phyloP scores from a whole-genome alignment of 257 asterid genomes.

The Nicotiana attenuata region DNA sequence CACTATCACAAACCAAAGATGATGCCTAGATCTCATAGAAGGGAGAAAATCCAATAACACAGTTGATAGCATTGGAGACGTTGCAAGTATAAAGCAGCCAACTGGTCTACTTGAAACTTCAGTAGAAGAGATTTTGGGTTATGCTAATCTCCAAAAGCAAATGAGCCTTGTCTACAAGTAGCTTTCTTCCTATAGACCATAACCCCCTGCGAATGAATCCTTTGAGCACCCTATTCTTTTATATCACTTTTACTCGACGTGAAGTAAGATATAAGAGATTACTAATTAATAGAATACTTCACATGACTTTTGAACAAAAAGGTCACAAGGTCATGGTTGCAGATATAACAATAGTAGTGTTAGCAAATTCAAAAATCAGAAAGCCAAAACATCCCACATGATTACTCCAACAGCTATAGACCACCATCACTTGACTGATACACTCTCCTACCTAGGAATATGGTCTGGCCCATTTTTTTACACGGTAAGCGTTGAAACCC shows the following conservation, averaged over 20 bases:
- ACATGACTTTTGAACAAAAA: not conserved
- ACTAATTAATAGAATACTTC: not conserved
- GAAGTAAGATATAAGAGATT: not conserved
- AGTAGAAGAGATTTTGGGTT: not conserved
- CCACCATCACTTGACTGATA: not conserved
- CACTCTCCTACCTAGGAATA: not conserved
- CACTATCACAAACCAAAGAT: not conserved
- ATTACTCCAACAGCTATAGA: not conserved
- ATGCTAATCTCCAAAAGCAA: not conserved
- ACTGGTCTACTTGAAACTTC: not conserved
- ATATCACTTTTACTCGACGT: not conserved
- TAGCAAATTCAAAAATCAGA: not conserved
- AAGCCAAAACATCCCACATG: not conserved
- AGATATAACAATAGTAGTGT: not conserved
- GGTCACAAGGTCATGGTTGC: not conserved
- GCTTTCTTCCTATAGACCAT: not conserved
- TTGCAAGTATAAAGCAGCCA: not conserved
- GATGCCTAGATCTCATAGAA: not conserved
- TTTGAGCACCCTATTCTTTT: not conserved
- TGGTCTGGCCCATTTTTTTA: not conserved
- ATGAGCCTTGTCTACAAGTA: not conserved
- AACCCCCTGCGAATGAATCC: not conserved
- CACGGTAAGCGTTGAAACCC: not conserved
- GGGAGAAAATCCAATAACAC: not conserved
- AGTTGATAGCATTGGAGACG: not conserved